A percentile compares a stretch with the other conserved stretches of the same genome.
phyloP scores from a whole-genome alignment of 208 protist species.

The Trypanosoma avium region DNA sequence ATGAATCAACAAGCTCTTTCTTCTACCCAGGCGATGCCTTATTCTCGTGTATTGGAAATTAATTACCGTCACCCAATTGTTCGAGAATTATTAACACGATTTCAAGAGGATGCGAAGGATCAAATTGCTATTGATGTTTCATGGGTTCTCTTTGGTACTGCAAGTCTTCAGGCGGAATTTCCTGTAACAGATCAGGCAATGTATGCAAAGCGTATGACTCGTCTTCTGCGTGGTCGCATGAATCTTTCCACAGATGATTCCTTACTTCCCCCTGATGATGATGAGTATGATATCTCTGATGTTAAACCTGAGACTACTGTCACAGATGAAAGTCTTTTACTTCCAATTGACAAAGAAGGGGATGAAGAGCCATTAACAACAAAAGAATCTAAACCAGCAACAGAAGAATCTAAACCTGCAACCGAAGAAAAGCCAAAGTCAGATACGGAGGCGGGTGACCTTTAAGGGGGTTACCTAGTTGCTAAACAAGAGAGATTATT shows the following conservation, averaged over 20 bases:
- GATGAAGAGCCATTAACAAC: slow-evolving; percentile 9
- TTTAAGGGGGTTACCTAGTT: slow-evolving; percentile 4
- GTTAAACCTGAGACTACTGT: slow-evolving; percentile 20
- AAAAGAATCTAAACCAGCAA: slow-evolving; percentile 10
- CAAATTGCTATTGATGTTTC: slow-evolving; percentile 83
- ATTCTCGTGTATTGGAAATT: slow-evolving; percentile 96
- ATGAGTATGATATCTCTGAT: slow-evolving; percentile 63
- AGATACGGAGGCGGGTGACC: slow-evolving; percentile 12
- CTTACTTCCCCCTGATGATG: slow-evolving; percentile 75
- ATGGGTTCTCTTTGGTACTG: slow-evolving; percentile 96
- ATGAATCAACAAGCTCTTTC: slow-evolving; percentile 95
- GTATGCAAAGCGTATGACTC: slow-evolving; percentile 85
- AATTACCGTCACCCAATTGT: slow-evolving; percentile 98
- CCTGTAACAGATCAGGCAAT: slow-evolving; percentile 68
- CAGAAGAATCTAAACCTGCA: slow-evolving; percentile 2
- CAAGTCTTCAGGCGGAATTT: slow-evolving; percentile 94
- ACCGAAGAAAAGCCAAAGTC: not conserved
- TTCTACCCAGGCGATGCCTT: slow-evolving; percentile 37
- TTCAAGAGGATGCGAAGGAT: slow-evolving; percentile 89
- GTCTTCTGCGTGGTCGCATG: slow-evolving; percentile 87
- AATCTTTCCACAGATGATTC: slow-evolving; percentile 66
- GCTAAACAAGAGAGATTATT: not conserved
- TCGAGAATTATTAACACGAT: slow-evolving; percentile 84
- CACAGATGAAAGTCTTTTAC: slow-evolving; percentile 27
- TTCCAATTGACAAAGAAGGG: slow-evolving; percentile 36